These are phyloP conservation scores for Mycena epipterygia DNA, from an alignment of 768 basidiomycete species.

Conservation along the genomic window DNA sequence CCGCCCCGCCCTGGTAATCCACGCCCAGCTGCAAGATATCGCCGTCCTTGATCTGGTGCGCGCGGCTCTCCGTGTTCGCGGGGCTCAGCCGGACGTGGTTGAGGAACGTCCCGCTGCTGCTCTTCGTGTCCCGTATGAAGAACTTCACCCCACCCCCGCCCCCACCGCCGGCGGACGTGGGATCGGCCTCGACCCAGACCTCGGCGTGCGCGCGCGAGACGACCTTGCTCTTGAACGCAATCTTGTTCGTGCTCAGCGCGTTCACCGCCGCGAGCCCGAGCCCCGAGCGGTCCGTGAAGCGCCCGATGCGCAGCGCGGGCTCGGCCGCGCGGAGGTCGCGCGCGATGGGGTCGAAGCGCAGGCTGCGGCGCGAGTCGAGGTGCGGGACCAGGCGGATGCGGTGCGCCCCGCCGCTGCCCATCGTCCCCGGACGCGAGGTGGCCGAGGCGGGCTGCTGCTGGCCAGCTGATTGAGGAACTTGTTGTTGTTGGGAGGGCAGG, in stretches of 20 bases:
- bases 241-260: conserved; percentile 81
- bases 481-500: background rate
- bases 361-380: conserved; percentile 89
- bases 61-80: conserved; percentile 84
- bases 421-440: background rate
- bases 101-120: conserved; percentile 92
- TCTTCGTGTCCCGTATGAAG: conserved; percentile 92
- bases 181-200: conserved; percentile 80
- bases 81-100: conserved; percentile 93
- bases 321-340: conserved; percentile 85
- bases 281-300: conserved; percentile 92
- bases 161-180: conserved; percentile 36
- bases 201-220: conserved; percentile 96
- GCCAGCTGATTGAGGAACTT: background rate
- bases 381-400: conserved; percentile 96
- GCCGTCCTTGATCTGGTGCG: conserved; percentile 89
- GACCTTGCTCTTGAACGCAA: conserved; percentile 96
- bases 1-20: conserved; percentile 96
- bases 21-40: conserved; percentile 90
- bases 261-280: conserved; percentile 75
- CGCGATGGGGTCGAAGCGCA: conserved; percentile 93
- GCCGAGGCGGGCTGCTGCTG: background rate
- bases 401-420: conserved; percentile 51
- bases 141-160: conserved; percentile 64
- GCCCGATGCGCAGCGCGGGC: conserved; percentile 85